Evolutionary conservation across 2,329 filamentous ascomycete species (phyloP).

Genomic region (Fusarium sp.): DNA sequence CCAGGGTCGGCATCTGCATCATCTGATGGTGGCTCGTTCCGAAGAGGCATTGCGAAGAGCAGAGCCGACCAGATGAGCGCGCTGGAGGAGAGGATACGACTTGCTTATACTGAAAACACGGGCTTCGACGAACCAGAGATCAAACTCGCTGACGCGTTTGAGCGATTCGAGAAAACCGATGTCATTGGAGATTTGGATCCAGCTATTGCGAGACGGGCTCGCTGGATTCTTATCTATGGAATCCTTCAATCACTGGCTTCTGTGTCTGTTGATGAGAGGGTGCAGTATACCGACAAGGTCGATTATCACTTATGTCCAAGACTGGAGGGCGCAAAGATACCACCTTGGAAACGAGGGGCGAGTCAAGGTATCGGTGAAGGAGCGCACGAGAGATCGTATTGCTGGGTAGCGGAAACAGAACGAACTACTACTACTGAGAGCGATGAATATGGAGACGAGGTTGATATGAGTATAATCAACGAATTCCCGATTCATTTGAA

Average conservation of each 20-base stretch:
- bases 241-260: conserved; percentile 70
- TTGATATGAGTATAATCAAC: conserved; percentile 15
- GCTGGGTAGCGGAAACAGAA: conserved; percentile 60
- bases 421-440: conserved; percentile 14
- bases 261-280: conserved; percentile 68
- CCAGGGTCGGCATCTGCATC: conserved; percentile 62
- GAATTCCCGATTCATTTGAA: conserved; percentile 24
- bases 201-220: conserved; percentile 66
- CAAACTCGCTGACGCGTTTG: conserved; percentile 66
- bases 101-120: conserved; percentile 71
- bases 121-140: conserved; percentile 70
- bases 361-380: conserved; percentile 51
- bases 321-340: conserved; percentile 56
- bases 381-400: conserved; percentile 64
- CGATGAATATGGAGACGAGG: conserved; percentile 14
- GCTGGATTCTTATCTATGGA: conserved; percentile 72
- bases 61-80: conserved; percentile 37
- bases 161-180: conserved; percentile 68
- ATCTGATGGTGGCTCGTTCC: conserved; percentile 44
- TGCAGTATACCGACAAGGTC: conserved; percentile 65
- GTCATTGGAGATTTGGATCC: conserved; percentile 64
- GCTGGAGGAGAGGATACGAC: conserved; percentile 63
- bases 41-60: conserved; percentile 50
- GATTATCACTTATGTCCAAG: conserved; percentile 69
- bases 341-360: conserved; percentile 63